A percentile compares a stretch with the other conserved stretches of the same genome.
These are phyloP conservation scores for Pyrenophora graminea DNA, from an alignment of 2,329 filamentous ascomycete species.

Conservation along the genomic window DNA sequence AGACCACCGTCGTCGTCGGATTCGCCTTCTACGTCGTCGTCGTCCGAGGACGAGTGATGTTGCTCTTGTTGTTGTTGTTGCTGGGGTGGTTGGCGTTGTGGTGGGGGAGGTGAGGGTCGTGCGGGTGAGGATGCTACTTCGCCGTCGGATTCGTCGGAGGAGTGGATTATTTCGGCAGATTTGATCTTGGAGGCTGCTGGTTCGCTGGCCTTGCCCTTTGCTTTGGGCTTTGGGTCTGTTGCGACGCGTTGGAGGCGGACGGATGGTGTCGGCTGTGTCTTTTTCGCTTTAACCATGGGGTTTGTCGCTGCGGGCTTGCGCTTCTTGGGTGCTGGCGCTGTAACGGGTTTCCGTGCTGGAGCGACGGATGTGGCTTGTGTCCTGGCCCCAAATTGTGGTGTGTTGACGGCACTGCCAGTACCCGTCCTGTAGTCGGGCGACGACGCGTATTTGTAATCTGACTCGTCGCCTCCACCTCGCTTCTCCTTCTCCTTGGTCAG, in stretches of 20 bases:
- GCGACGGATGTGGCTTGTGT: slow-evolving; percentile 15
- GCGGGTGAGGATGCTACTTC: slow-evolving; percentile 16
- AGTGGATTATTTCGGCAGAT: slow-evolving; percentile 38
- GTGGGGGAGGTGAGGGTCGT: slow-evolving; percentile 21
- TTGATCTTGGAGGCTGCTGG: slow-evolving; percentile 39
- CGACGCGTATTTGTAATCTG: slow-evolving; percentile 31
- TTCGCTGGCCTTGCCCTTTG: slow-evolving; percentile 22
- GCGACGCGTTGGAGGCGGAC: slow-evolving; percentile 46
- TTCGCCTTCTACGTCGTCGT: slow-evolving; percentile 26
- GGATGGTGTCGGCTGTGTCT: slow-evolving; percentile 28
- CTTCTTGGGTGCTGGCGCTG: slow-evolving; percentile 31
- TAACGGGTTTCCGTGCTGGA: slow-evolving; percentile 16
- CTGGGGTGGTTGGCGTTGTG: slow-evolving; percentile 8
- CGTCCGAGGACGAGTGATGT: neutral
- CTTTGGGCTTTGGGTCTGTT: slow-evolving; percentile 16
- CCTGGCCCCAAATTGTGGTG: slow-evolving; percentile 33
- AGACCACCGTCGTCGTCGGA: slow-evolving; percentile 33
- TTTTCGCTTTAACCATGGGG: slow-evolving; percentile 31
- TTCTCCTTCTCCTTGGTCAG: slow-evolving; percentile 40
- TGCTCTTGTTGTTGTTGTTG: slow-evolving; percentile 7
- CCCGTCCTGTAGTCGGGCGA: slow-evolving; percentile 38
- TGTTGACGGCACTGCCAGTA: slow-evolving; percentile 36
- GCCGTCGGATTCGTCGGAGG: slow-evolving; percentile 36
- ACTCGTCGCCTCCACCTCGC: slow-evolving; percentile 33
- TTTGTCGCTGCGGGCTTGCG: slow-evolving; percentile 32